A percentile compares a stretch with the other conserved stretches of the same genome.
Conservation (phyloP, 1,139 yeast genomes). For the Pneumocystis canis region DNA sequence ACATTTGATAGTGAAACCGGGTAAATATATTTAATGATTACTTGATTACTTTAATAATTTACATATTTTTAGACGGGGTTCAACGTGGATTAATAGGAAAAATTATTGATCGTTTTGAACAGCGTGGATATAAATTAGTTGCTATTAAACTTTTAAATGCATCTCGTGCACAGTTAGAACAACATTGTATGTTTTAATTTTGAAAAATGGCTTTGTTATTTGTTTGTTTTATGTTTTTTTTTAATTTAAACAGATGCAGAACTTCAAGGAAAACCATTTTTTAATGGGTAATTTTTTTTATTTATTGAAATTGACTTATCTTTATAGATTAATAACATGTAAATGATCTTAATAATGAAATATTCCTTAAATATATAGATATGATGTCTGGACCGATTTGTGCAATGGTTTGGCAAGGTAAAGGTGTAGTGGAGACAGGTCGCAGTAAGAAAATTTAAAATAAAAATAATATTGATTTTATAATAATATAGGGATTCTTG, state of each 20-base stretch:
- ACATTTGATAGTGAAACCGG: background rate
- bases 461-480: background rate
- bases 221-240: background rate
- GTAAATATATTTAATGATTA: background rate
- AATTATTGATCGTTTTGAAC: constrained; percentile 86
- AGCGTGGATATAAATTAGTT: constrained; percentile 68
- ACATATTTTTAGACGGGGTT: background rate
- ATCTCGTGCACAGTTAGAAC: constrained; percentile 71
- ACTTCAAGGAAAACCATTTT: constrained; percentile 90
- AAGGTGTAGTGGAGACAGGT: constrained; percentile 98
- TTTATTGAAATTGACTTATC: background rate
- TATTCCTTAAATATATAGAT: constrained; percentile 46
- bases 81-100: constrained; percentile 45
- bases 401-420: constrained; percentile 99
- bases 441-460: constrained; percentile 32
- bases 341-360: background rate
- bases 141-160: constrained; percentile 88
- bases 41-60: background rate
- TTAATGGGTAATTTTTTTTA: constrained; percentile 40
- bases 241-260: constrained; percentile 35
- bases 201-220: background rate
- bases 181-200: constrained; percentile 45
- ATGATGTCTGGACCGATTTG: constrained; percentile 97
- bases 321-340: constrained; percentile 2
- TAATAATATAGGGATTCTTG: constrained; percentile 44